Evolutionary conservation across 1,284 basidiomycete species (phyloP), one percentile per base, ranked within the genome.

Genomic region (Ganoderma leucocontextum): DNA sequence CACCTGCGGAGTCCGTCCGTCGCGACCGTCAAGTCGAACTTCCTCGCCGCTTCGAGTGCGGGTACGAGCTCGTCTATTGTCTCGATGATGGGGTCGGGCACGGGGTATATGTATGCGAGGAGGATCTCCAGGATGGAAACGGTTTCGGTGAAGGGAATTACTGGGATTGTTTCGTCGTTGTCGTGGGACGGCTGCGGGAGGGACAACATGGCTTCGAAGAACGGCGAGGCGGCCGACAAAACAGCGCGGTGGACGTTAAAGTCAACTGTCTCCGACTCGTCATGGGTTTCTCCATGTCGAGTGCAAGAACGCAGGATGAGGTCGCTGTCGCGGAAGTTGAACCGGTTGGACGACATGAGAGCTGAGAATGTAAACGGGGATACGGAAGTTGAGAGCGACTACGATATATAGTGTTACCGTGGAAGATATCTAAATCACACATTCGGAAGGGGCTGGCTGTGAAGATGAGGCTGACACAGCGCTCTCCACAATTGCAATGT

Each of bases 141-240:
- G 36, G 80, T 64, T 75, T 93, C 91, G 4, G 87, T 82, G 19
- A 91, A 81, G 6, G 88, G 85, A 52, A 92, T 82, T 60, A 84
- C 72, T 10, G 89, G 88, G n/a, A 78, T 49, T 22, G 58, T 36
- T 15, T 22, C 25, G 33, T 62, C 52, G 55, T 29, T 36, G 29
- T 63, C 39, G 2, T 66, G 62, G 2, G 69, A 42, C 73, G 66
- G 70, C 73, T 92, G 89, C 4, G 91, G 91, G 33, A 93, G 80
- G 33, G 86, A 77, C 76, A 93, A 90, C 89, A 93, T 88, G 65
- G 88, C 84, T 62, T 79, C 77, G 78, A 93, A 93, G 80, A 93
- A 89, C 1, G 88, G 84, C 0, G 91, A 93, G 0, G 89, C 87
- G 8, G 82, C 81, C 13, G 85, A 79, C 62, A 93, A 84, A 69